phyloP scores from a whole-genome alignment of 352 stramenopile genomes.

The Phytopythium aichiense region DNA sequence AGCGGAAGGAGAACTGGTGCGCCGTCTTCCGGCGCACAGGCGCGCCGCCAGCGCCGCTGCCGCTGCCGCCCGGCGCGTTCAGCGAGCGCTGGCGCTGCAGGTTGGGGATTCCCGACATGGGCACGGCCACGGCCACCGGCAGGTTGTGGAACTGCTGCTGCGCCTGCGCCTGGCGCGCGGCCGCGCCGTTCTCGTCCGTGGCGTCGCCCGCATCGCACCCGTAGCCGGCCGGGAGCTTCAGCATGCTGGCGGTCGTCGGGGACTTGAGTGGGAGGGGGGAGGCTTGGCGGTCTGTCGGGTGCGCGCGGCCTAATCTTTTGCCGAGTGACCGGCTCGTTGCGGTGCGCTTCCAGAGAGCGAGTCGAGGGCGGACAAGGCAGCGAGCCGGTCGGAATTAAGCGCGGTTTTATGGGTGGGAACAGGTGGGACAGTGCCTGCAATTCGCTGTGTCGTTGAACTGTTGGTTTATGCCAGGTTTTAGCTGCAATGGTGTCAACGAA shows the following conservation, averaged over 20 bases:
- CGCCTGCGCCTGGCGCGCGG: conserved; percentile 2
- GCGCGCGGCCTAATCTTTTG: conserved; percentile 2
- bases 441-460: not conserved
- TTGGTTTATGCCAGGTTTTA: too few relatives aligned
- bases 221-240: conserved; percentile 33
- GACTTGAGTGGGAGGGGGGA: not conserved
- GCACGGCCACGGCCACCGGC: conserved; percentile 53
- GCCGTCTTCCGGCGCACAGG: conserved; percentile 44
- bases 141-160: conserved; percentile 53
- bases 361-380: not conserved
- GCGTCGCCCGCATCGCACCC: conserved; percentile 28
- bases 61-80: conserved; percentile 3
- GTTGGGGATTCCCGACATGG: conserved; percentile 22
- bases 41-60: not conserved
- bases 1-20: conserved; percentile 77
- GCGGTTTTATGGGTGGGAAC: not conserved
- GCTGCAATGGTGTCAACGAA: too few relatives aligned
- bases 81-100: conserved; percentile 24
- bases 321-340: not conserved
- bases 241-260: conserved; percentile 14
- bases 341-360: not conserved
- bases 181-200: conserved; percentile 9
- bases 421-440: not conserved
- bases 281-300: not conserved
- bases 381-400: not conserved